A percentile compares a stretch with the other conserved stretches of the same genome.
Conservation (phyloP, 345 rosid genomes). For the Tarenaya hassleriana region DNA sequence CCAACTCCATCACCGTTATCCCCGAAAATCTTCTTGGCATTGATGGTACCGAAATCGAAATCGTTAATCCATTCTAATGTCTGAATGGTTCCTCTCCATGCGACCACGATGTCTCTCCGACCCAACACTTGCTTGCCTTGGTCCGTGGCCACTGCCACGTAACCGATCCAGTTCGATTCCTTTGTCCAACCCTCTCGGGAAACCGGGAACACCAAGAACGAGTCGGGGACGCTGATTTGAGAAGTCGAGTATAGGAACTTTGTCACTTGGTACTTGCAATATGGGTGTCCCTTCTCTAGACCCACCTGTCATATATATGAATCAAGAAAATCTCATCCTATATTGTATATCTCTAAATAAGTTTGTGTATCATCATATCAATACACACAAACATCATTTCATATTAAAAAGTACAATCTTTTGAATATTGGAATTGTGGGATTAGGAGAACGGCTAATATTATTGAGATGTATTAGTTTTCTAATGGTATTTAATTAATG, state of each 20-base stretch:
- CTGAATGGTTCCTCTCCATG: conserved; percentile 49
- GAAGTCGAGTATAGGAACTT: conserved; percentile 73
- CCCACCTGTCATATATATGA: conserved; percentile 35
- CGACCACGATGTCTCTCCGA: conserved; percentile 43
- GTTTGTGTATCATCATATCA: too few species aligned
- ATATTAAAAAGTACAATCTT: too few species aligned
- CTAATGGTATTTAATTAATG: too few species aligned
- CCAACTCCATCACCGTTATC: not conserved
- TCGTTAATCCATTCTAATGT: conserved; percentile 39
- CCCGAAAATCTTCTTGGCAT: conserved; percentile 27
- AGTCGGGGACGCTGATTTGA: conserved; percentile 49
- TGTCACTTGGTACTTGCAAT: conserved; percentile 52
- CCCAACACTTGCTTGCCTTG: conserved; percentile 44
- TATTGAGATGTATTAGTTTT: too few species aligned
- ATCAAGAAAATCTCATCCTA: too few species aligned
- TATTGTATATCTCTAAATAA: too few species aligned
- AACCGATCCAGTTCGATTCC: conserved; percentile 88
- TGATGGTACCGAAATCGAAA: conserved; percentile 30
- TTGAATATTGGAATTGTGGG: not conserved
- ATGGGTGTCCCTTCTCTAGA: conserved; percentile 48
- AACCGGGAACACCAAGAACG: conserved; percentile 47
- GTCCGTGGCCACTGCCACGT: conserved; percentile 71
- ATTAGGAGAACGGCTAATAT: too few species aligned
- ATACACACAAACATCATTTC: too few species aligned
- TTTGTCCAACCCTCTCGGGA: conserved; percentile 81